phyloP scores from a whole-genome alignment of 2,329 filamentous ascomycete genomes.

The Aureobasidium sp. region DNA sequence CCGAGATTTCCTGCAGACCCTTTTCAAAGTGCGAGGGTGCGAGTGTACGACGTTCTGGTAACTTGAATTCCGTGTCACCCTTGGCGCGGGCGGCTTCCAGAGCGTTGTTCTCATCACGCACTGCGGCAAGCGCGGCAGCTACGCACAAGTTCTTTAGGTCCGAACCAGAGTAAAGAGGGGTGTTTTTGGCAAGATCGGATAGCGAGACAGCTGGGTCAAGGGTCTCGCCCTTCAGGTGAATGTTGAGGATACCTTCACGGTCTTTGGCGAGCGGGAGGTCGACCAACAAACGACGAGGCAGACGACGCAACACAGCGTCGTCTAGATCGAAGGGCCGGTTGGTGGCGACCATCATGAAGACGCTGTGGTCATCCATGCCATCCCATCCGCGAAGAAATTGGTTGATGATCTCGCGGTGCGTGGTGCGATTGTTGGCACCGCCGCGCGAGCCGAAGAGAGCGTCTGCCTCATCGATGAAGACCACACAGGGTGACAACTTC shows the following conservation, averaged over 20 bases:
- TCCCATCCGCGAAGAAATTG: conserved; percentile 98
- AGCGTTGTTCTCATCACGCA: conserved; percentile 61
- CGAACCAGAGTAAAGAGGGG: conserved; percentile 72
- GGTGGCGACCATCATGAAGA: conserved; percentile 97
- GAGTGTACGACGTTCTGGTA: conserved; percentile 63
- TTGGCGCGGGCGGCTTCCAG: conserved; percentile 24
- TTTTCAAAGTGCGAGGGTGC: conserved; percentile 69
- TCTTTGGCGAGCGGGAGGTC: conserved; percentile 64
- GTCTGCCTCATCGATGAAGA: conserved; percentile 97
- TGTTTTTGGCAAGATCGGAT: conserved; percentile 56
- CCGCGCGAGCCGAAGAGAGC: conserved; percentile 77
- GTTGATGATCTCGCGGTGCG: conserved; percentile 85
- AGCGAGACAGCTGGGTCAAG: conserved; percentile 57
- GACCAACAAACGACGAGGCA: conserved; percentile 65
- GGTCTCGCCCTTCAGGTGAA: conserved; percentile 62
- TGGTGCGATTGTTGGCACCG: conserved; percentile 57
- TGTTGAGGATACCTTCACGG: conserved; percentile 60
- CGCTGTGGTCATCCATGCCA: conserved; percentile 69
- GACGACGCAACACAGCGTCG: conserved; percentile 70
- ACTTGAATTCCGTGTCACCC: conserved; percentile 45
- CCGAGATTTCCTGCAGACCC: conserved; percentile 80
- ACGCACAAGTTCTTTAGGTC: conserved; percentile 80
- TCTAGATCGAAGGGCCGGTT: conserved; percentile 94
- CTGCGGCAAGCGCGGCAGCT: conserved; percentile 69
- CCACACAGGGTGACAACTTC: conserved; percentile 77